Conservation (phyloP, 2,329 filamentous ascomycete genomes). For the Talaromyces sp. region DNA sequence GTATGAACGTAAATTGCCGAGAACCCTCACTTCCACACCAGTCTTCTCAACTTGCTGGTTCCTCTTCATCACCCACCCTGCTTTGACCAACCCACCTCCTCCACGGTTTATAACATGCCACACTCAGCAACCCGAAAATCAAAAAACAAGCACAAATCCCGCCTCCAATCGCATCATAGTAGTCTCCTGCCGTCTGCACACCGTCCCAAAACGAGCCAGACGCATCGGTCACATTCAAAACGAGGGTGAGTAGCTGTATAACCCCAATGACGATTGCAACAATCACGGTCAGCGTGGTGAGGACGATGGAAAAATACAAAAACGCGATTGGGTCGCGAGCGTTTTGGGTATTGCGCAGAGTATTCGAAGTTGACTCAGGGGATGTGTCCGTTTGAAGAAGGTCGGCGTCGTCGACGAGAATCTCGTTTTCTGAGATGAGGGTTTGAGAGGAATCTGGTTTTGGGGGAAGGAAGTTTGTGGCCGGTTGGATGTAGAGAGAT, state of each 20-base stretch:
- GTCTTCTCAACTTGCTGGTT: background rate
- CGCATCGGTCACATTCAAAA: slow-evolving; percentile 69
- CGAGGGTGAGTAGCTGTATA: slow-evolving; percentile 74
- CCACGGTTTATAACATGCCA: slow-evolving; percentile 77
- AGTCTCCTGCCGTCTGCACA: slow-evolving; percentile 67
- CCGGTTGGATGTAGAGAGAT: slow-evolving; percentile 69
- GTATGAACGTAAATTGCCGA: too few relatives aligned
- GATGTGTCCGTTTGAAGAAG: background rate
- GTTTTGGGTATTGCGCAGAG: slow-evolving; percentile 48
- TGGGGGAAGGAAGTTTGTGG: slow-evolving; percentile 32
- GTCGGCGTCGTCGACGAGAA: background rate
- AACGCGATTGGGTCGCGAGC: slow-evolving; percentile 78
- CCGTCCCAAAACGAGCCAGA: slow-evolving; percentile 85
- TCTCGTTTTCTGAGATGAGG: background rate
- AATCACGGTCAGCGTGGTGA: slow-evolving; percentile 75
- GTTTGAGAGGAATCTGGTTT: slow-evolving; percentile 16
- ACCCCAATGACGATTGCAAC: slow-evolving; percentile 82
- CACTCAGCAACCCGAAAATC: slow-evolving; percentile 66
- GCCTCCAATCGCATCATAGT: slow-evolving; percentile 82
- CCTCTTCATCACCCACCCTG: background rate
- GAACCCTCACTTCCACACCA: too few relatives aligned
- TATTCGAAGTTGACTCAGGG: background rate
- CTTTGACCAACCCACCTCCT: slow-evolving; percentile 50
- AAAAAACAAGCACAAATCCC: slow-evolving; percentile 82
- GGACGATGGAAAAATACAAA: slow-evolving; percentile 85